Conservation (phyloP, 2,329 filamentous ascomycete genomes). For the Diplodia sapinea region DNA sequence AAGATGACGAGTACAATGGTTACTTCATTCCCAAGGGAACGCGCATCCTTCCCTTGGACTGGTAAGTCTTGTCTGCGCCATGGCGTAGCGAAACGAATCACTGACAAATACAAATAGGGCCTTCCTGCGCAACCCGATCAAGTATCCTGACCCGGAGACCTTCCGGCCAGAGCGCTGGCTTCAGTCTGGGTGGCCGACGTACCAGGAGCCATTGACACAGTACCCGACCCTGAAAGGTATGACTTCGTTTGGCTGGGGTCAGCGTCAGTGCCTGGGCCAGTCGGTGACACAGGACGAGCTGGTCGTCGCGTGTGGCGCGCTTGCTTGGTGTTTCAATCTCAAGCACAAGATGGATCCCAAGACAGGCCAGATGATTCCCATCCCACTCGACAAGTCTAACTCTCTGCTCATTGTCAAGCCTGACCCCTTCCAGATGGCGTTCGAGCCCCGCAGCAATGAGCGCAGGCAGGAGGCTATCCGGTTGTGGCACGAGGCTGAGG, state of each 20-base stretch:
- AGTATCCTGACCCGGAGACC: slow-evolving; percentile 68
- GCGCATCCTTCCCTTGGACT: slow-evolving; percentile 34
- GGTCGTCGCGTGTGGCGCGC: slow-evolving; percentile 57
- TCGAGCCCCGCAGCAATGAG: slow-evolving; percentile 56
- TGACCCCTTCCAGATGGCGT: slow-evolving; percentile 61
- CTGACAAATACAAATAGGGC: slow-evolving; percentile 47
- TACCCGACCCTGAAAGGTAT: slow-evolving; percentile 69
- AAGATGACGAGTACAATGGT: slow-evolving; percentile 47
- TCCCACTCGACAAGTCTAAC: slow-evolving; percentile 58
- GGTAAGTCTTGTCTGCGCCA: slow-evolving; percentile 26
- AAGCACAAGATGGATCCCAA: slow-evolving; percentile 55
- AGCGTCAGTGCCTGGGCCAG: slow-evolving; percentile 67
- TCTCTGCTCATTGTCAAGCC: slow-evolving; percentile 65
- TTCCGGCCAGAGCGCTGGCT: slow-evolving; percentile 69
- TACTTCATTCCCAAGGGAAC: slow-evolving; percentile 46
- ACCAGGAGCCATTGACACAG: slow-evolving; percentile 66
- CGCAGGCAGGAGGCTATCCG: slow-evolving; percentile 43
- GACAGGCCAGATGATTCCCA: slow-evolving; percentile 51
- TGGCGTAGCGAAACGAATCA: background rate
- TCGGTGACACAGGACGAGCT: slow-evolving; percentile 64
- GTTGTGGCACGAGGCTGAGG: slow-evolving; percentile 46
- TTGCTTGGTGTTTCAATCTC: slow-evolving; percentile 57
- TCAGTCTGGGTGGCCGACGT: slow-evolving; percentile 67
- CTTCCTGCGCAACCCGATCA: slow-evolving; percentile 63
- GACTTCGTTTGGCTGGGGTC: slow-evolving; percentile 70